Base-by-base conservation (phyloP, 2,329 filamentous ascomycete genomes). In the Alternaria alternata region DNA sequence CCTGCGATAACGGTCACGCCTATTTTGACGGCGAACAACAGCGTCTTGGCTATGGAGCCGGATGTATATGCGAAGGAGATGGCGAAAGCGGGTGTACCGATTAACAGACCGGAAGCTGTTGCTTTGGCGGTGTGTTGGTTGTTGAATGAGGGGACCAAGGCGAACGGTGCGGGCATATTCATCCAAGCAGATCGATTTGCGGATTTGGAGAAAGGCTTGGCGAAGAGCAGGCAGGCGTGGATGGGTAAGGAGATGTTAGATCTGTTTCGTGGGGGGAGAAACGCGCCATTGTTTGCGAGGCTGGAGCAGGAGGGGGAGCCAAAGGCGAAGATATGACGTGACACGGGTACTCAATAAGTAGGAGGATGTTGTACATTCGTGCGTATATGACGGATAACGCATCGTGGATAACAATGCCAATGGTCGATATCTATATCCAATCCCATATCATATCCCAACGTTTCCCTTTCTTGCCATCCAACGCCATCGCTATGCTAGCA, bases 231-330 rank as follows among this genome's bases (percentile, higher is more conserved):
- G 59, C 77, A 76, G 61, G 65, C 68, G 47, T 85, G 83, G 83
- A 83, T 84, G 82, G 77, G 81, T 0, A 80, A 78, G 63, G 82
- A 85, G 68, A 84, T 84, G 82, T 69, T 85, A 72, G 77, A 79
- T 11, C 64, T 83, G 67, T 84, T 84, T 58, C 69, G 81, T 39
- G 80, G 81, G 22, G 82, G 82, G 3, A 74, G 82, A 48, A 66
- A 66, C 16, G 72, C 75, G 30, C 67, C 70, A 7, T 34, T 78
- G 42, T 78, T 78, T 64, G 54, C 64, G 16, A 68, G 75, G 32
- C 52, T 78, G 52, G 72, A 67, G 4, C 60, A 54, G 4, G 67
- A 66, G 7, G 48, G 26, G 4, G 14, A 49, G 32, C 39, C 51
- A 3, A 70, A 71, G 48, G 54, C 68, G 14, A 75, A 72, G 59